Conservation (phyloP, 2,329 filamentous ascomycete genomes). For the Xylaria polymorpha region DNA sequence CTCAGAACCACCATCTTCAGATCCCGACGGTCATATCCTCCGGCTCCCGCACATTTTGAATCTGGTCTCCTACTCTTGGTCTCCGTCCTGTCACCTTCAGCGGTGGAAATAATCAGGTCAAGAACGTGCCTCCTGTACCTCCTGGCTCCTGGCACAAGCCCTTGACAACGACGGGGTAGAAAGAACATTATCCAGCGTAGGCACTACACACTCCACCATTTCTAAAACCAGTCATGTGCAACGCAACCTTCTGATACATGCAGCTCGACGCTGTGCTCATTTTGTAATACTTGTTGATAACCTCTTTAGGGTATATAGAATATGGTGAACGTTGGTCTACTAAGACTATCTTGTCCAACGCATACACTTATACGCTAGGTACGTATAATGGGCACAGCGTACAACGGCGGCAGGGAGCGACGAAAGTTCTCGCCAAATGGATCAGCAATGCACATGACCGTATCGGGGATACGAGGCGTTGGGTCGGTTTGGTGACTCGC, state of each 20-base stretch:
- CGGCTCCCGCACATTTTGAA: slow-evolving; percentile 1
- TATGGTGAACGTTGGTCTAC: background rate
- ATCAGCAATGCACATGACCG: slow-evolving; percentile 41
- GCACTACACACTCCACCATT: slow-evolving; percentile 6
- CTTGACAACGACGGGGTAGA: background rate
- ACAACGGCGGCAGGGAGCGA: background rate
- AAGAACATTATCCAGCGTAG: background rate
- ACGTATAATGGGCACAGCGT: no score
- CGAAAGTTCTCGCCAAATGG: slow-evolving; percentile 28
- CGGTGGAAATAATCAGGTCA: background rate
- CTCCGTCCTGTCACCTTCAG: background rate
- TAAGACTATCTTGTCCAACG: background rate
- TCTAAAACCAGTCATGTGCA: slow-evolving; percentile 3
- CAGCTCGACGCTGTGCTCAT: background rate
- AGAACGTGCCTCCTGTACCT: background rate
- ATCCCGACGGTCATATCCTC: background rate
- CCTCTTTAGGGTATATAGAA: background rate
- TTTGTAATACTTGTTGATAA: background rate
- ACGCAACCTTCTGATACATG: slow-evolving; percentile 14
- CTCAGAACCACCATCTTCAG: background rate
- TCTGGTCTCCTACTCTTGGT: background rate
- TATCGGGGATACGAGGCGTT: slow-evolving; percentile 37
- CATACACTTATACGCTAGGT: no score
- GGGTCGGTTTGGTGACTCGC: slow-evolving; percentile 35
- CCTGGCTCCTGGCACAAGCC: background rate